Conservation (phyloP, 192 early-diverging fungal species). For the Backusella tuberculispora region DNA sequence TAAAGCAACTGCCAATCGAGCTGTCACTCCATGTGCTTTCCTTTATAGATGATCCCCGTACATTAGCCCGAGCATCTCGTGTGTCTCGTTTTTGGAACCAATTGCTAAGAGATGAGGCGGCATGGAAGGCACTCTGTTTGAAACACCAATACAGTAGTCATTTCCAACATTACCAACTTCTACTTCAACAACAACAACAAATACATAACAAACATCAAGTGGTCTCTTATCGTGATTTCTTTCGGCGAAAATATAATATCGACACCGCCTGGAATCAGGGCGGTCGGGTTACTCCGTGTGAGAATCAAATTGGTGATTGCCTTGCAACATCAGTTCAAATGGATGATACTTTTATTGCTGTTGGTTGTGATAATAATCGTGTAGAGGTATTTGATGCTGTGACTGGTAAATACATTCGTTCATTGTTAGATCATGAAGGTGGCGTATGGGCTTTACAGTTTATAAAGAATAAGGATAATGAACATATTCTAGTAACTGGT, state of each 20-base stretch:
- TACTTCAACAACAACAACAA: background rate
- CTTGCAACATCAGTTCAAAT: constrained; percentile 97
- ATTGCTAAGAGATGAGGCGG: constrained; percentile 52
- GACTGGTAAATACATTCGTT: constrained; percentile 70
- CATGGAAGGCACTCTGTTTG: constrained; percentile 46
- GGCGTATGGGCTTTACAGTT: constrained; percentile 98
- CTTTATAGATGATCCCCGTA: constrained; percentile 80
- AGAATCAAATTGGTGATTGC: constrained; percentile 55
- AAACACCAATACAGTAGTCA: constrained; percentile 37
- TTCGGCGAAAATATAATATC: constrained; percentile 56
- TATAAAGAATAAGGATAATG: constrained; percentile 41
- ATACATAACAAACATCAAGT: background rate
- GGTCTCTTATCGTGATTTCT: constrained; percentile 55
- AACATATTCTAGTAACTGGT: constrained; percentile 87
- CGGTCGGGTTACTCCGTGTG: constrained; percentile 47
- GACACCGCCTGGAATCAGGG: constrained; percentile 58
- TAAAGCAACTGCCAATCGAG: constrained; percentile 75
- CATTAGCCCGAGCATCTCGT: constrained; percentile 75
- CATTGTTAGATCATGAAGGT: constrained; percentile 85
- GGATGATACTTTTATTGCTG: constrained; percentile 92
- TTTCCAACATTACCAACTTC: constrained; percentile 1
- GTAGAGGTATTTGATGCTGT: constrained; percentile 91
- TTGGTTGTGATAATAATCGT: constrained; percentile 91
- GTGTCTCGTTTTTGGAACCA: constrained; percentile 65
- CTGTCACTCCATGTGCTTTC: constrained; percentile 80